Conservation (phyloP, 1,284 basidiomycete species). For the Erythrobasidium hasegawianum region DNA sequence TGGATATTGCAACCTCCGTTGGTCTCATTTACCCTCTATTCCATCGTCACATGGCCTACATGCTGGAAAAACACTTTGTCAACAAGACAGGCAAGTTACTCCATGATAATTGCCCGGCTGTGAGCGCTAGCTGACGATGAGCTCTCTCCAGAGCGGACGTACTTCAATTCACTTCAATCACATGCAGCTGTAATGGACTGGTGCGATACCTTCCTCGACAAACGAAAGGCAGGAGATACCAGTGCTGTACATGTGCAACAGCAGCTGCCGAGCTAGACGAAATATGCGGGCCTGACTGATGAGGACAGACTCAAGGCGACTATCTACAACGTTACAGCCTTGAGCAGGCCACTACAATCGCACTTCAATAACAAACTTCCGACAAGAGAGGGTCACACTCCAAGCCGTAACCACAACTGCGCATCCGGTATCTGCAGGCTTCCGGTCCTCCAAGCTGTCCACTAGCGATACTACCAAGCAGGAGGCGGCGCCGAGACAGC, state of each 20-base stretch:
- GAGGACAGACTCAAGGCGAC: too few species aligned
- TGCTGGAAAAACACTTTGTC: constrained; percentile 56
- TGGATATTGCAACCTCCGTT: constrained; percentile 53
- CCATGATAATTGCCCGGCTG: not conserved
- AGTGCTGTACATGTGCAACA: not conserved
- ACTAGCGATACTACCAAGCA: constrained; percentile 1
- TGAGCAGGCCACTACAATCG: too few species aligned
- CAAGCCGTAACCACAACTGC: too few species aligned
- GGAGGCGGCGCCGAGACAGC: constrained; percentile 16
- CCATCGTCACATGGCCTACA: constrained; percentile 56
- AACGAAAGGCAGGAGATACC: not conserved
- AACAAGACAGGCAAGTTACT: constrained; percentile 35
- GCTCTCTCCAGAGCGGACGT: constrained; percentile 50
- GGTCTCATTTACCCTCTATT: constrained; percentile 56
- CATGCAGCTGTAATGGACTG: constrained; percentile 54
- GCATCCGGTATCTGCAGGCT: too few species aligned
- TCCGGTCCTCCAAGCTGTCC: too few species aligned
- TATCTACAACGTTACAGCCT: too few species aligned
- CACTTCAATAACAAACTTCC: too few species aligned
- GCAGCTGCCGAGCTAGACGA: too few species aligned
- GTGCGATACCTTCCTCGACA: not conserved
- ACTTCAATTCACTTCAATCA: constrained; percentile 55
- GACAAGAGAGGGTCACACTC: too few species aligned
- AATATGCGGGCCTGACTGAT: too few species aligned
- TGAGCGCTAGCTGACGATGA: not conserved